Percentiles rank a stretch among this genome's conserved stretches.
Conservation (phyloP, 306 rosid species). For the Cyclanthera cordifolia region DNA sequence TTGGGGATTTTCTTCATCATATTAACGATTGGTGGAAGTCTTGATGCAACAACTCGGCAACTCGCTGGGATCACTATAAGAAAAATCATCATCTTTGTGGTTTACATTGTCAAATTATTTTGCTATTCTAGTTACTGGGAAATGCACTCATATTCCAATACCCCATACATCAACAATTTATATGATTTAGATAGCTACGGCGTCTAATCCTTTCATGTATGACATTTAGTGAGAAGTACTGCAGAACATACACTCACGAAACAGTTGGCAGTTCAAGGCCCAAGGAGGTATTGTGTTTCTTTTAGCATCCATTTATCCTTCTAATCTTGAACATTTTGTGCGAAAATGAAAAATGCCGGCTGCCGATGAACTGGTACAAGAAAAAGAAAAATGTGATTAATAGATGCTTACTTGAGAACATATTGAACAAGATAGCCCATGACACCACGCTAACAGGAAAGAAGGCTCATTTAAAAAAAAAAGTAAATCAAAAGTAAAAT, state of each 20-base stretch:
- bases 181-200: not conserved
- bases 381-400: not conserved
- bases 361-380: not conserved
- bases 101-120: not conserved
- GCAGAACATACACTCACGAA: conserved; percentile 2
- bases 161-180: not conserved
- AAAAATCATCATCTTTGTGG: conserved; percentile 28
- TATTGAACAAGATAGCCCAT: not conserved
- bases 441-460: not conserved
- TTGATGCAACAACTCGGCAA: conserved; percentile 3
- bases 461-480: too few species aligned
- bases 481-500: too few species aligned
- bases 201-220: not conserved
- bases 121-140: not conserved
- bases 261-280: not conserved
- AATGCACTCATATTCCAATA: not conserved
- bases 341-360: not conserved
- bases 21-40: conserved; percentile 26
- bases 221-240: not conserved
- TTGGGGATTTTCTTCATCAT: conserved; percentile 34
- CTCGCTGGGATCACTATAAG: conserved; percentile 17
- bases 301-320: not conserved
- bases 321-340: not conserved
- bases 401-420: not conserved
- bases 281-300: not conserved